These are phyloP conservation scores for Magnaporthiopsis rhizophila DNA, from an alignment of 2,329 filamentous ascomycete species.

Conservation along the genomic window DNA sequence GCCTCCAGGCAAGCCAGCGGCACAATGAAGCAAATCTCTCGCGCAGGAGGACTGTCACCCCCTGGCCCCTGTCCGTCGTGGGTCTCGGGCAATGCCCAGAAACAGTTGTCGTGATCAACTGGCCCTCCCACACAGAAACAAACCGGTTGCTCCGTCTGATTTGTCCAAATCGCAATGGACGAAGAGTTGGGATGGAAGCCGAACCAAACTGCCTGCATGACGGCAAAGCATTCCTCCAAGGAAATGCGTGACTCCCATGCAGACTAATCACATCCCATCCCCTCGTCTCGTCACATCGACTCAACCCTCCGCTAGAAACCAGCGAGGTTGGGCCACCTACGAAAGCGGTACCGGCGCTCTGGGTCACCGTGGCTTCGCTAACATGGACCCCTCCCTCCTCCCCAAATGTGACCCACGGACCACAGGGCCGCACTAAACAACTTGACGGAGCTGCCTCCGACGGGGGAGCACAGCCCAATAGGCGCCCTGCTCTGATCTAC, in stretches of 20 bases:
- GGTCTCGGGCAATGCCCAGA: neutral
- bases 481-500: neutral
- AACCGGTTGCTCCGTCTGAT: neutral
- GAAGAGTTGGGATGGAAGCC: neutral
- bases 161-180: neutral
- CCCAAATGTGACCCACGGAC: neutral
- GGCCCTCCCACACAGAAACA: neutral
- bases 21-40: neutral
- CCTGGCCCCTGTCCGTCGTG: neutral
- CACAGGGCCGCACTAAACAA: neutral
- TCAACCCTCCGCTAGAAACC: neutral
- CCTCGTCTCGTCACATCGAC: neutral
- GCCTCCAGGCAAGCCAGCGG: neutral
- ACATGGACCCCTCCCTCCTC: neutral
- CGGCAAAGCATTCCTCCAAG: neutral
- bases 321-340: neutral
- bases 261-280: neutral
- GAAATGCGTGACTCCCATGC: neutral
- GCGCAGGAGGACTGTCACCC: neutral
- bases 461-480: neutral
- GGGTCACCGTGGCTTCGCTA: neutral
- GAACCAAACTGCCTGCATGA: neutral
- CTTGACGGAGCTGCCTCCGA: conserved; percentile 1
- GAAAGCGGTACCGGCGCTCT: neutral
- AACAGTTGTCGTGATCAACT: neutral